Conservation (phyloP, 345 rosid genomes). For the Lagerstroemia speciosa region DNA sequence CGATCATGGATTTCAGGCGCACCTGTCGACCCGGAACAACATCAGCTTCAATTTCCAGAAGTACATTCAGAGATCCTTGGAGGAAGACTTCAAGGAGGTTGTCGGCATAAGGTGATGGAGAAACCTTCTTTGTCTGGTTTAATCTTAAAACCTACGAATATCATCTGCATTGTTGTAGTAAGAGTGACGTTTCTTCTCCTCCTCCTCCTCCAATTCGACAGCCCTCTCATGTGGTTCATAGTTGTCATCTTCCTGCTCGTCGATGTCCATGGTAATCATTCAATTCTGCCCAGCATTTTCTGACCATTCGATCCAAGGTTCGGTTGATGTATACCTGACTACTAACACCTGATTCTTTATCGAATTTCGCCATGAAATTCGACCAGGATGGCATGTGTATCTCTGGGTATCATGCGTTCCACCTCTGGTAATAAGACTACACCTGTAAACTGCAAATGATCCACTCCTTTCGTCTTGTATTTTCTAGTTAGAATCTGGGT, state of each 20-base stretch:
- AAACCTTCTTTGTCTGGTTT: neutral
- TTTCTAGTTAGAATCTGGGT: too few species aligned
- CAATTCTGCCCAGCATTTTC: neutral
- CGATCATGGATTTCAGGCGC: conserved; percentile 27
- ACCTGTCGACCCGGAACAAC: conserved; percentile 28
- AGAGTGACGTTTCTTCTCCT: neutral
- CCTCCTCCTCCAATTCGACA: conserved; percentile 13
- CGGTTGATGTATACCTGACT: neutral
- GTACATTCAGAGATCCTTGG: conserved; percentile 53
- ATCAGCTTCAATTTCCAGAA: conserved; percentile 48
- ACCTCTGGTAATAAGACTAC: conserved; percentile 33
- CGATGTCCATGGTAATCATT: conserved; percentile 47
- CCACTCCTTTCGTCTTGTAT: too few species aligned
- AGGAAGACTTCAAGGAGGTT: conserved; percentile 57
- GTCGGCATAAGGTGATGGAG: conserved; percentile 43
- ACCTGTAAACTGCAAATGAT: too few species aligned
- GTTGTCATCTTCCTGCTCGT: conserved; percentile 58
- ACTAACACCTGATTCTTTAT: neutral
- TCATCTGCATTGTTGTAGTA: neutral
- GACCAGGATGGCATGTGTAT: conserved; percentile 52
- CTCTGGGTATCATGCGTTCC: conserved; percentile 77
- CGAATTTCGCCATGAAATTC: neutral
- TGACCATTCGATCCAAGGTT: neutral
- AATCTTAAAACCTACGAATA: neutral
- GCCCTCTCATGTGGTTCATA: conserved; percentile 62